phyloP scores from a whole-genome alignment of 139 green algal species.

The Protoeuglena noctilucae region DNA sequence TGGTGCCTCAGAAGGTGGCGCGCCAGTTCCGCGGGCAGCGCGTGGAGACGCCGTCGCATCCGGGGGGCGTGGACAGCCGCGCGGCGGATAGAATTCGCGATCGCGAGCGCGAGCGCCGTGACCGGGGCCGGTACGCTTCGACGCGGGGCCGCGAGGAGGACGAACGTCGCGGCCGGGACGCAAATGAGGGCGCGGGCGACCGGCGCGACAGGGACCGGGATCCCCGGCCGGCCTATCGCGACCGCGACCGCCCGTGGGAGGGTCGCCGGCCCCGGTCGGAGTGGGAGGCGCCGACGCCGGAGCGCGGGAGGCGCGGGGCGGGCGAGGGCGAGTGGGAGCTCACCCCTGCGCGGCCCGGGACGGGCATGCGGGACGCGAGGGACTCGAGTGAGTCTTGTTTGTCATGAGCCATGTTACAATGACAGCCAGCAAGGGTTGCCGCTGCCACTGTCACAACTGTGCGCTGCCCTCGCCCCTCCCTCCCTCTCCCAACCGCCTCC shows the following conservation, averaged over 20 bases:
- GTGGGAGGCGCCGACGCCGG: conserved; percentile 17
- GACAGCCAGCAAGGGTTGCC: neutral
- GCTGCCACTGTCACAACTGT: neutral
- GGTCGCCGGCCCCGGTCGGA: no score
- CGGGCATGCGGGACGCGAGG: no score
- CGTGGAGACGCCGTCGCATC: conserved; percentile 62
- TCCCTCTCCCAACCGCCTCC: no score
- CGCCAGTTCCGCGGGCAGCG: conserved; percentile 47
- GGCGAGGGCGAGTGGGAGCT: conserved; percentile 38
- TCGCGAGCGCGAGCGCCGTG: no score
- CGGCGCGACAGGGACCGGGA: conserved; percentile 1
- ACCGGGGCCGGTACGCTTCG: no score
- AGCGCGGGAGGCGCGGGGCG: conserved; percentile 2
- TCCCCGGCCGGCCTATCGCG: neutral
- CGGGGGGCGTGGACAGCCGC: conserved; percentile 18
- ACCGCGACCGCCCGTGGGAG: conserved; percentile 1
- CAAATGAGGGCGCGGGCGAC: neutral
- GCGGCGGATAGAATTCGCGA: conserved; percentile 5
- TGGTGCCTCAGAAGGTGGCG: conserved; percentile 1
- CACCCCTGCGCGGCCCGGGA: conserved; percentile 21
- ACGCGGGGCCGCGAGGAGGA: no score
- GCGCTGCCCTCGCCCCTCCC: neutral
- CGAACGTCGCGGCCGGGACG: no score
- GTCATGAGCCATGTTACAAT: neutral
- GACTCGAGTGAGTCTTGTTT: neutral